phyloP scores from a whole-genome alignment of 305 asterid species.

The Fraxinus velutina region DNA sequence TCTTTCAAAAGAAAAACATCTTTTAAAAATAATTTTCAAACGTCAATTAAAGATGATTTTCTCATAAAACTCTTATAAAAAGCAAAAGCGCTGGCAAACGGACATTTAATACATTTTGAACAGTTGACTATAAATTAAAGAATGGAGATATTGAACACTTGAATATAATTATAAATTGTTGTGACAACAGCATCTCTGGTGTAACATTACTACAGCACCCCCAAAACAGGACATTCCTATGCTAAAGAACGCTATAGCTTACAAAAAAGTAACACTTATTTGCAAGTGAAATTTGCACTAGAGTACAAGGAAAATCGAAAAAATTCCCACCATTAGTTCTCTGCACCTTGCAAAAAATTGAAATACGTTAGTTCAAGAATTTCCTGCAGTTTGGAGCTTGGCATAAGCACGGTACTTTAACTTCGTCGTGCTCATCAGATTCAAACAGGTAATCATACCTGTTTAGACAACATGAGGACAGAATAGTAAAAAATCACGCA shows the following conservation, averaged over 20 bases:
- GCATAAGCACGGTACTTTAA: conserved; percentile 82
- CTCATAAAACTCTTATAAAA: too few species aligned
- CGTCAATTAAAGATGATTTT: not conserved
- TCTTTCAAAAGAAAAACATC: not conserved
- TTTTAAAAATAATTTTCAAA: not conserved
- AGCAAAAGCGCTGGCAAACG: not conserved
- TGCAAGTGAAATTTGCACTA: conserved; percentile 8
- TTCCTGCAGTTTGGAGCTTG: conserved; percentile 72
- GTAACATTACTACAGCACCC: not conserved
- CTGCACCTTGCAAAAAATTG: conserved; percentile 8
- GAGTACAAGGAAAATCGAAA: not conserved
- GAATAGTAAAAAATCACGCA: not conserved
- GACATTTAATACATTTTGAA: not conserved
- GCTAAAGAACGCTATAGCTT: not conserved
- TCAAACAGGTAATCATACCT: conserved; percentile 92
- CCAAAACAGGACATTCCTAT: not conserved
- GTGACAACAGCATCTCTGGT: not conserved
- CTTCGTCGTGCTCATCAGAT: conserved; percentile 79
- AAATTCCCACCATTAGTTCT: not conserved
- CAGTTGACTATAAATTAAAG: not conserved
- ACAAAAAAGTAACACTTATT: not conserved
- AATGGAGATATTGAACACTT: not conserved
- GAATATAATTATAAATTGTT: not conserved
- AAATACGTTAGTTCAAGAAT: conserved; percentile 59
- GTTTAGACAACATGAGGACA: conserved; percentile 25